Conservation (phyloP, 192 early-diverging fungal genomes). For the Coemansia furcata region DNA sequence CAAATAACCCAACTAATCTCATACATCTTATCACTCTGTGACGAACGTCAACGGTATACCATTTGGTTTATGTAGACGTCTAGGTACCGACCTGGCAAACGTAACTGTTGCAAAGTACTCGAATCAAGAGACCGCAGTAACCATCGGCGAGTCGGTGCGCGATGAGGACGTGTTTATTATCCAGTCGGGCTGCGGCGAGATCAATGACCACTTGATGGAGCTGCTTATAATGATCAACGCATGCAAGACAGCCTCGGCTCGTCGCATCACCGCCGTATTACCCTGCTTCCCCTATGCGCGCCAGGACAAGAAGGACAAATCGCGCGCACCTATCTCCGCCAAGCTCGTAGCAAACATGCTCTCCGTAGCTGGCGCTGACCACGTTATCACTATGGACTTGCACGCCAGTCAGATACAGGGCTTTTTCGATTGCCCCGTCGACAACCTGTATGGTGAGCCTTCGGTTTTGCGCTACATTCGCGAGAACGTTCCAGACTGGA, state of each 20-base stretch:
- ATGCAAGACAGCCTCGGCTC: slow-evolving; percentile 91
- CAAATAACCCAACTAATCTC: not conserved
- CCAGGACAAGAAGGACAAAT: slow-evolving; percentile 94
- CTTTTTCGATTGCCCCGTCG: slow-evolving; percentile 86
- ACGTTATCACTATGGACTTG: slow-evolving; percentile 92
- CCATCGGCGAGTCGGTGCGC: slow-evolving; percentile 92
- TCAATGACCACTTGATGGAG: slow-evolving; percentile 98
- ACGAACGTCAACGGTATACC: too few species aligned
- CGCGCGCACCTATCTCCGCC: slow-evolving; percentile 87
- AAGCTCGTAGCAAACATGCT: slow-evolving; percentile 98
- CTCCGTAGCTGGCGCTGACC: slow-evolving; percentile 84
- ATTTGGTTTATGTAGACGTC: slow-evolving; percentile 60
- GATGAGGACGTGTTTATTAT: slow-evolving; percentile 98
- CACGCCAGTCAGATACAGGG: slow-evolving; percentile 92
- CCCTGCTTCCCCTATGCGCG: slow-evolving; percentile 98
- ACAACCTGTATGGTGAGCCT: slow-evolving; percentile 94
- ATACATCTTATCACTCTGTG: not conserved
- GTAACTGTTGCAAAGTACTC: slow-evolving; percentile 95
- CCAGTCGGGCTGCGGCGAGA: slow-evolving; percentile 93
- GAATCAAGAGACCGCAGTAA: slow-evolving; percentile 97
- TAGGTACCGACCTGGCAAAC: slow-evolving; percentile 90
- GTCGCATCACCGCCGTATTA: slow-evolving; percentile 92
- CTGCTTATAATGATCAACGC: slow-evolving; percentile 98
- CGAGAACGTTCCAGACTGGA: slow-evolving; percentile 83
- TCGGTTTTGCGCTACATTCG: slow-evolving; percentile 86